These are phyloP conservation scores for Penicillium vulpinum DNA, from an alignment of 2,329 filamentous ascomycete genomes.

Conservation along the genomic window DNA sequence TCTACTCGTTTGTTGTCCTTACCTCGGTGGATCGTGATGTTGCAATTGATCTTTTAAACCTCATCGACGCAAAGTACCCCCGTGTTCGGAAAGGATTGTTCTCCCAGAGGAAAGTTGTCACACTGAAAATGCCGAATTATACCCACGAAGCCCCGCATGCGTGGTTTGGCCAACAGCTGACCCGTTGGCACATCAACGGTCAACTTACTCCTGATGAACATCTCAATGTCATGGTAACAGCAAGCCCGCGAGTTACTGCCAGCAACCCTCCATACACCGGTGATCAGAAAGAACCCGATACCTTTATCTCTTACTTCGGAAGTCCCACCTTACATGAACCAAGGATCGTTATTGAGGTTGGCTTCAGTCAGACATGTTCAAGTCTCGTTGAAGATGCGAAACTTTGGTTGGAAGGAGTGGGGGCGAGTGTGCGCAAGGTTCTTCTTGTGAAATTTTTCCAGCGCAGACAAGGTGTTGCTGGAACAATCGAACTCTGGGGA, in stretches of 20 bases:
- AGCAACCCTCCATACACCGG: neutral
- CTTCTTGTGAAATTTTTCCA: neutral
- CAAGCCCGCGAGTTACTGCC: neutral
- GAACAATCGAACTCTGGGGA: neutral
- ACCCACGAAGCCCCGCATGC: neutral
- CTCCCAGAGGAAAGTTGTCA: neutral
- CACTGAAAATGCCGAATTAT: neutral
- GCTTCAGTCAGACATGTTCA: neutral
- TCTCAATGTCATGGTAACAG: neutral
- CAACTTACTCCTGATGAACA: neutral
- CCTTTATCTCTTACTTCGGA: neutral
- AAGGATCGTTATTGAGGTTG: neutral
- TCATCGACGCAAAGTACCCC: neutral
- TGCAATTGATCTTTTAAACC: neutral
- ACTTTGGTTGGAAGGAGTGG: neutral
- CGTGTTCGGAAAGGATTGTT: neutral
- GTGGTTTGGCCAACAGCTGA: neutral
- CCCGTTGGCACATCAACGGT: neutral
- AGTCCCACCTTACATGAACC: neutral
- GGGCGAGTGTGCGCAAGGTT: neutral
- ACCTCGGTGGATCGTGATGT: neutral
- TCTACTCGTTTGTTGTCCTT: neutral
- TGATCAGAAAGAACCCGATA: neutral
- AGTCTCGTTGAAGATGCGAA: neutral
- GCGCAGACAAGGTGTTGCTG: neutral